Conservation (phyloP, 164 flowering plant genomes). For the Magnolia sinica region DNA sequence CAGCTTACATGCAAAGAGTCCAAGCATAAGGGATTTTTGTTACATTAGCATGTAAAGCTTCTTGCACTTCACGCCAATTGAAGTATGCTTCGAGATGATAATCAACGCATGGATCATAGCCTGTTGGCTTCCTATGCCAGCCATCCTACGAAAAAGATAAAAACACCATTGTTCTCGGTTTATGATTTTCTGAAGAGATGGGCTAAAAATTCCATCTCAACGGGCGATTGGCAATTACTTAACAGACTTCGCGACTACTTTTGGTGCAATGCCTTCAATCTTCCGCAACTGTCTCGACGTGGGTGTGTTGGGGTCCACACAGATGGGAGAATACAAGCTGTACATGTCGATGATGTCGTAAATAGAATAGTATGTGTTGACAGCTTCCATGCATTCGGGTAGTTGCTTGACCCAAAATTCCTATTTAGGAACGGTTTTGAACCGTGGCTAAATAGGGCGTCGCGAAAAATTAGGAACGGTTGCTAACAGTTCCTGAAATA, state of each 20-base stretch:
- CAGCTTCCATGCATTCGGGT: constrained; percentile 26
- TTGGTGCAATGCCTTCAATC: constrained; percentile 49
- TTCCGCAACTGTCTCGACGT: constrained; percentile 36
- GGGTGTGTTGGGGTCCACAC: constrained; percentile 12
- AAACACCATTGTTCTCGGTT: not conserved
- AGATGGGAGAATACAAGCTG: constrained; percentile 61
- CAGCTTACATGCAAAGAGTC: constrained; percentile 72
- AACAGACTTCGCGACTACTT: constrained; percentile 30
- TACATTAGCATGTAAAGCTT: constrained; percentile 77
- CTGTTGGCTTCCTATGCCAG: constrained; percentile 8
- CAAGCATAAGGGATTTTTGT: constrained; percentile 60
- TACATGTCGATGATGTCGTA: constrained; percentile 74
- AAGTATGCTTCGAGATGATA: constrained; percentile 46
- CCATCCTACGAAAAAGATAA: not conserved
- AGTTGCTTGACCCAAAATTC: not conserved
- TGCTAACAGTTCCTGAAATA: no score
- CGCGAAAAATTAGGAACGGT: no score
- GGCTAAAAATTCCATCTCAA: not conserved
- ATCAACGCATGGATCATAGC: constrained; percentile 23
- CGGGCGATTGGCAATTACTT: constrained; percentile 31
- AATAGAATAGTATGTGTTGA: constrained; percentile 39
- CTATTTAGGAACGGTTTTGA: no score
- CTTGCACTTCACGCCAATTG: constrained; percentile 76
- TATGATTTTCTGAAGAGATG: not conserved
- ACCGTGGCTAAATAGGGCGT: no score